Base-by-base conservation (phyloP, 1,139 yeast species). In the Hyphopichia khmerensis region DNA sequence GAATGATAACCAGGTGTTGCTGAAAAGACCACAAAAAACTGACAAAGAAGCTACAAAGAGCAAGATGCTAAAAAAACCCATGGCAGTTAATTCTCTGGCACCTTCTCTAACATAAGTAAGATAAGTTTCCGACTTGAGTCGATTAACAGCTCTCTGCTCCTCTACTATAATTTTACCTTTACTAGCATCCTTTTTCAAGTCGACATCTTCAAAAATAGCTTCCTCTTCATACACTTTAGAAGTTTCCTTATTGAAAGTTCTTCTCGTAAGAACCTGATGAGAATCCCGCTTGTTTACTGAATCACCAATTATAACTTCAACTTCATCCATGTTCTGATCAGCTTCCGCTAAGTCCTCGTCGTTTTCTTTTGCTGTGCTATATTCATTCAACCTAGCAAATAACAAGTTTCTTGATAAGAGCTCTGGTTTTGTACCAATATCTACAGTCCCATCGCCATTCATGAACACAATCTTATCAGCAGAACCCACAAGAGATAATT, bases 1-100 rank as follows among this genome's bases (percentile, higher is more conserved):
- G 36, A 50, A 51, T 8, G 53, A 46, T 24, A 51, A 48, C 55
- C 55, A 51, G 7, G 48, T 46, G 29, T 46, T 49, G 13, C 44
- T 43, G 38, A 51, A 51, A 9, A 51, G 26, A 11, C 36, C 37
- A 39, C 43, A 40, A 32, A 51, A 51, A 4, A 45, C 39, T 11
- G 48, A 43, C 21, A 42, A 48, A 2, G 74, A 66, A 31, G 69
- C 58, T 6, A 61, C 42, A 1, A 71, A 10, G 0, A 69, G 9
- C 34, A 57, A 53, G 3, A 54, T 15, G 9, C 27, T 17, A n/a
- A n/a, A 61, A 44, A 18, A 57, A 55, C 9, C 69, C 3, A 36
- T 53, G 51, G 41, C 35, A 40, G 43, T 49, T 56, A 53, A 40
- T 10, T 41, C 34, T 7, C 55, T 58, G 19, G 52, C 43, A 1